Percentiles rank a stretch among this genome's conserved stretches.
phyloP scores from a whole-genome alignment of 2,329 filamentous ascomycete genomes.

The Talaromyces pinophilus region DNA sequence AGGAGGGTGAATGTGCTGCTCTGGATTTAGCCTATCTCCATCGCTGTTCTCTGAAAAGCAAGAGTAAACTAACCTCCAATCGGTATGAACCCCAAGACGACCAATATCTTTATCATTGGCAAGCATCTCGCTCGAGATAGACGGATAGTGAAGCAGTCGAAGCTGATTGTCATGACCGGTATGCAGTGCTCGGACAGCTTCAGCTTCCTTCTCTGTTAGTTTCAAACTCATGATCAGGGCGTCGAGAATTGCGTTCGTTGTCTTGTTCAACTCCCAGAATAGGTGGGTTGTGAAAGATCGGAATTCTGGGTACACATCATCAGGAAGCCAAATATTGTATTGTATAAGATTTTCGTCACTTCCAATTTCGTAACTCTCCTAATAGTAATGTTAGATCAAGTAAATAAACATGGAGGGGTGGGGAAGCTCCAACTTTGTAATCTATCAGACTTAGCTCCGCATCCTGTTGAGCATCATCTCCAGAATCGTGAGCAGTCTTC shows the following conservation, averaged over 20 bases:
- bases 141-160: slow-evolving; percentile 74
- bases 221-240: slow-evolving; percentile 50
- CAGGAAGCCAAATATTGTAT: slow-evolving; percentile 53
- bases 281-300: slow-evolving; percentile 39
- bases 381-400: neutral
- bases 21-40: neutral
- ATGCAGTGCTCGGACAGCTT: slow-evolving; percentile 10
- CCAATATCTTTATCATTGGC: slow-evolving; percentile 35
- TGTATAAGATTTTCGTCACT: slow-evolving; percentile 46
- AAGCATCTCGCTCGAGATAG: slow-evolving; percentile 66
- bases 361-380: slow-evolving; percentile 52
- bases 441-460: slow-evolving; percentile 47
- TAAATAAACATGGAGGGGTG: neutral
- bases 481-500: slow-evolving; percentile 39
- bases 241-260: slow-evolving; percentile 46
- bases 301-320: slow-evolving; percentile 49
- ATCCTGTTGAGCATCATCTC: slow-evolving; percentile 41
- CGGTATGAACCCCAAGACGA: slow-evolving; percentile 51
- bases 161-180: slow-evolving; percentile 37
- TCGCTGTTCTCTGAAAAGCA: neutral
- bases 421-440: slow-evolving; percentile 44
- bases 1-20: slow-evolving; percentile 52
- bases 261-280: slow-evolving; percentile 46
- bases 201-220: slow-evolving; percentile 41
- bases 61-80: slow-evolving; percentile 25